Evolutionary conservation across 2,329 filamentous ascomycete genomes (phyloP).

Genomic region (Phaeosphaeriaceae sp.): DNA sequence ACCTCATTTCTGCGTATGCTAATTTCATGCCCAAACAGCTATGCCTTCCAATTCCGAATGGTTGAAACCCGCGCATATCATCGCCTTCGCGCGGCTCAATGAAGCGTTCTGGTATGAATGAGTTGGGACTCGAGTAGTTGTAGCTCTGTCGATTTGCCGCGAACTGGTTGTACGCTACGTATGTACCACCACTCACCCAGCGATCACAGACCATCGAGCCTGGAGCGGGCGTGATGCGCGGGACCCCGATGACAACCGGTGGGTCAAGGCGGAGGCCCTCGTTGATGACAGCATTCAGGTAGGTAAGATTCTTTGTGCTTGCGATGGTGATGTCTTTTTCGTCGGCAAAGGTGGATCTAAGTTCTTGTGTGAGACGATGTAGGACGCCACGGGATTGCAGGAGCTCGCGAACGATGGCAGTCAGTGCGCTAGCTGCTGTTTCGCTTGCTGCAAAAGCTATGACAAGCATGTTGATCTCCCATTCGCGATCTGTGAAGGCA

Average conservation of each 20-base stretch:
- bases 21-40: constrained; percentile 36
- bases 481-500: constrained; percentile 36
- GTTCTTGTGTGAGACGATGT: constrained; percentile 29
- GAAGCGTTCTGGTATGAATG: constrained; percentile 46
- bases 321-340: constrained; percentile 32
- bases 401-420: constrained; percentile 43
- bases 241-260: constrained; percentile 24
- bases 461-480: constrained; percentile 47
- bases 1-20: constrained; percentile 42
- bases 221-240: constrained; percentile 26
- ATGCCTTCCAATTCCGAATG: constrained; percentile 36
- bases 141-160: constrained; percentile 30
- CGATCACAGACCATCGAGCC: constrained; percentile 30
- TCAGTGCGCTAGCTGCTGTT: constrained; percentile 50
- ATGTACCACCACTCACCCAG: constrained; percentile 36
- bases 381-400: constrained; percentile 38
- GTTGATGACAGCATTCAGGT: constrained; percentile 44
- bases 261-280: constrained; percentile 47
- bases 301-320: constrained; percentile 25
- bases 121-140: constrained; percentile 38
- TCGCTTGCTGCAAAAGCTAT: constrained; percentile 55
- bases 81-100: constrained; percentile 21
- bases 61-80: constrained; percentile 27
- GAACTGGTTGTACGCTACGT: constrained; percentile 39
- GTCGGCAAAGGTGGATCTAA: constrained; percentile 28